phyloP scores from a whole-genome alignment of 768 basidiomycete genomes.

The Leccinum pellstonianum region DNA sequence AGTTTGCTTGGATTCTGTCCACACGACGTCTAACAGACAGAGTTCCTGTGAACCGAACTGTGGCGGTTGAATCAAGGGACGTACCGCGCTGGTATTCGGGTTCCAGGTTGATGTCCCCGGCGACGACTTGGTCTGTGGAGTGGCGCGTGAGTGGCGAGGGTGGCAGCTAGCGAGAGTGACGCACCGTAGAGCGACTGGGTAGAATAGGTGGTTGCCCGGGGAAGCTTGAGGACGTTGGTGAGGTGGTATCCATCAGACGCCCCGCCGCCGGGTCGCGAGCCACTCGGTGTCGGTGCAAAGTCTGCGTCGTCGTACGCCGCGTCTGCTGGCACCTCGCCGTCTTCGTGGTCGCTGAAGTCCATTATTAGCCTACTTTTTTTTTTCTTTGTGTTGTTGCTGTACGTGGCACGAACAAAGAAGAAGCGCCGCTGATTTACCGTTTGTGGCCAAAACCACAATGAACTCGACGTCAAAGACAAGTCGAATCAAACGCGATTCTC shows the following conservation, averaged over 20 bases:
- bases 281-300: not conserved
- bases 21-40: conserved; percentile 60
- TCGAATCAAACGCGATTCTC: conserved; percentile 56
- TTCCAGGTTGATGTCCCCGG: conserved; percentile 65
- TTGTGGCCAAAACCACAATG: not conserved
- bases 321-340: conserved; percentile 8
- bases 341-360: conserved; percentile 26
- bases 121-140: conserved; percentile 57
- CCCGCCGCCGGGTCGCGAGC: conserved; percentile 1
- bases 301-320: conserved; percentile 17
- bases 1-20: conserved; percentile 74
- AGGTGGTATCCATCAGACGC: conserved; percentile 27
- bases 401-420: not conserved
- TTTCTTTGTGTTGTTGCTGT: conserved; percentile 11
- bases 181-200: conserved; percentile 59
- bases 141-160: not conserved
- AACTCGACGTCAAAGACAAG: not conserved
- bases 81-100: conserved; percentile 78
- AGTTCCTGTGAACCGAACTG: not conserved
- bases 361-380: conserved; percentile 2
- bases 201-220: conserved; percentile 62
- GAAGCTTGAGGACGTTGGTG: conserved; percentile 50
- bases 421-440: too few species aligned
- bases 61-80: conserved; percentile 6
- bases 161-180: not conserved